Percentiles rank a stretch among this genome's conserved stretches.
phyloP scores from a whole-genome alignment of 2,329 filamentous ascomycete genomes.

The Verticillium klebahnii region DNA sequence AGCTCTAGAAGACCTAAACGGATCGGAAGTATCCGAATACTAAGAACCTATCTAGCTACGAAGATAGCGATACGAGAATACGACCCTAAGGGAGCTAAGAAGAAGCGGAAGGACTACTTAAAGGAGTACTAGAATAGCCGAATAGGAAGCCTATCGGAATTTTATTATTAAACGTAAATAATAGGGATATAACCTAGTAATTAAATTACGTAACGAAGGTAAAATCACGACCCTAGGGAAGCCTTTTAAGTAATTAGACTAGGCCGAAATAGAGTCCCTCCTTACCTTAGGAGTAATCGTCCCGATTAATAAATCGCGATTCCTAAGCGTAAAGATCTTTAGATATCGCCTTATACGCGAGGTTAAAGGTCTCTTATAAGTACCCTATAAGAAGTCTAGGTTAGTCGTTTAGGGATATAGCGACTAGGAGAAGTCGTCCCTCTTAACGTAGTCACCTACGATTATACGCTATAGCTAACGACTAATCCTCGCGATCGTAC shows the following conservation, averaged over 20 bases:
- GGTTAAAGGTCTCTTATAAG: neutral
- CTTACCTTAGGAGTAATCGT: neutral
- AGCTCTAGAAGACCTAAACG: too few relatives aligned
- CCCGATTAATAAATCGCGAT: neutral
- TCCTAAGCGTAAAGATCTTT: neutral
- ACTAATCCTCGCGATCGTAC: neutral
- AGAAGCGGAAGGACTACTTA: too few relatives aligned
- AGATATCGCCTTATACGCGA: neutral
- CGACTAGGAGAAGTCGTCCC: neutral
- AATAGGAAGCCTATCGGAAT: neutral
- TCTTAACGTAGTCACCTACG: neutral
- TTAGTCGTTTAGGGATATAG: neutral
- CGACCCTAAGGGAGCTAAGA: too few relatives aligned
- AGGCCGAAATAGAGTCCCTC: neutral
- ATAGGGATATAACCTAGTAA: neutral
- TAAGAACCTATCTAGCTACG: too few relatives aligned
- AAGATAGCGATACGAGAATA: too few relatives aligned
- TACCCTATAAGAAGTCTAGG: neutral
- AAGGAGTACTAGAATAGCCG: neutral
- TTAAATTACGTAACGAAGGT: neutral
- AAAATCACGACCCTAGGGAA: neutral
- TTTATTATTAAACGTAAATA: neutral
- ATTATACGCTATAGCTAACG: neutral
- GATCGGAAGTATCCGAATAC: too few relatives aligned
- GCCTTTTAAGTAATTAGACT: neutral